These are phyloP conservation scores for Aspergillus homomorphus DNA, from an alignment of 495 filamentous ascomycete genomes.

Conservation along the genomic window DNA sequence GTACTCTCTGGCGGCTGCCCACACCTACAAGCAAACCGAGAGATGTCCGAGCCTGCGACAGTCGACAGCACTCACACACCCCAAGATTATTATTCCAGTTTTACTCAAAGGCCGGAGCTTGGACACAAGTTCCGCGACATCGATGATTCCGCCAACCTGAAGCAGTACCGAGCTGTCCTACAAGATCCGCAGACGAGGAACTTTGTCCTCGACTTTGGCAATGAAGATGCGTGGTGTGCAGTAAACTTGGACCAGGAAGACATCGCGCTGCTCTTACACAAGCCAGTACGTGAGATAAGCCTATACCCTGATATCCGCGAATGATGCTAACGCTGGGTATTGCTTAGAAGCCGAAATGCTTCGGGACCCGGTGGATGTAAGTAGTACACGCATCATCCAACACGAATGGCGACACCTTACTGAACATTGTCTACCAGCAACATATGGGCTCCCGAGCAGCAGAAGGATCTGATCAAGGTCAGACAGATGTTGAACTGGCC, in stretches of 20 bases:
- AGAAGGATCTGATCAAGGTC: conserved; percentile 53
- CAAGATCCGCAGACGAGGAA: conserved; percentile 47
- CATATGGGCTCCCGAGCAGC: conserved; percentile 66
- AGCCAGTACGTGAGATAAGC: conserved; percentile 24
- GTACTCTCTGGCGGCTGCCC: not conserved
- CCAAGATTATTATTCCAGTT: conserved; percentile 38
- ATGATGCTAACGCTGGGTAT: not conserved
- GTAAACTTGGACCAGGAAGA: conserved; percentile 52
- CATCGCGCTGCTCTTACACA: conserved; percentile 36
- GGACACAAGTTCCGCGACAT: conserved; percentile 50
- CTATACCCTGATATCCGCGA: not conserved
- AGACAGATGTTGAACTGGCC: not conserved
- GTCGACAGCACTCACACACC: conserved; percentile 22
- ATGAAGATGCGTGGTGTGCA: conserved; percentile 58
- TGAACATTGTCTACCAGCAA: conserved; percentile 43
- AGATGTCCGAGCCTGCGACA: conserved; percentile 16
- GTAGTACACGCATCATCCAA: conserved; percentile 13
- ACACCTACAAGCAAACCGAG: not conserved
- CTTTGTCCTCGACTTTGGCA: conserved; percentile 72
- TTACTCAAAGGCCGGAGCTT: conserved; percentile 19
- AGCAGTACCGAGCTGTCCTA: conserved; percentile 33
- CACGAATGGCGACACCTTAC: conserved; percentile 6
- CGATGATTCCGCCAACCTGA: conserved; percentile 49
- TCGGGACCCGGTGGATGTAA: conserved; percentile 68
- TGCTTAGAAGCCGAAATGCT: conserved; percentile 37